These are phyloP conservation scores for Ophiocordyceps camponoti-rufipedis DNA, from an alignment of 2,329 filamentous ascomycete species.

Conservation along the genomic window DNA sequence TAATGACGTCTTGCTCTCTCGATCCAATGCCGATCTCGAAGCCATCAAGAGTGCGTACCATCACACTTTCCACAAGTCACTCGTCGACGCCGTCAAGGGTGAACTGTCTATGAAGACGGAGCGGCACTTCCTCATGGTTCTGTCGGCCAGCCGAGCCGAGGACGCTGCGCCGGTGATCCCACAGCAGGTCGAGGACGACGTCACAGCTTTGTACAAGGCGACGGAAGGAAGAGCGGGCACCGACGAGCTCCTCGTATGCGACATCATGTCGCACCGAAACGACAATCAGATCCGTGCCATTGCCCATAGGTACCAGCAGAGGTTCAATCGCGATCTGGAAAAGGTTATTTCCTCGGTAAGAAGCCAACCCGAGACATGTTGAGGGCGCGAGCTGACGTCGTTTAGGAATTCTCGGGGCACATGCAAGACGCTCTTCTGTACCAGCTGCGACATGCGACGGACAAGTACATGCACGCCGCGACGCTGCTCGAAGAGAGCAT, in stretches of 20 bases:
- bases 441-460: constrained; percentile 58
- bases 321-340: constrained; percentile 53
- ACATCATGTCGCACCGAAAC: constrained; percentile 56
- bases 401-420: constrained; percentile 67
- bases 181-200: constrained; percentile 56
- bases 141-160: constrained; percentile 57
- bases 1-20: constrained; percentile 68
- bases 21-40: constrained; percentile 72
- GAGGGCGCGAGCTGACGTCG: neutral
- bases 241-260: constrained; percentile 60
- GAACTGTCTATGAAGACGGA: constrained; percentile 81
- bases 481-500: constrained; percentile 70
- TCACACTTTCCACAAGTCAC: constrained; percentile 41
- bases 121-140: constrained; percentile 66
- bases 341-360: constrained; percentile 52
- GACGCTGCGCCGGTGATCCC: constrained; percentile 59
- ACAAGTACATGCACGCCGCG: constrained; percentile 75
- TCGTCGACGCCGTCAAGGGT: constrained; percentile 55
- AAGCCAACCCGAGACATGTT: neutral
- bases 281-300: constrained; percentile 77
- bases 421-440: constrained; percentile 73
- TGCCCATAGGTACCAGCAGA: constrained; percentile 51
- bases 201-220: constrained; percentile 57
- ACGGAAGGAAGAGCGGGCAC: constrained; percentile 57
- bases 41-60: constrained; percentile 73